Base-by-base conservation (phyloP, 2,329 filamentous ascomycete species). In the Aspergillus pseudotamarii region DNA sequence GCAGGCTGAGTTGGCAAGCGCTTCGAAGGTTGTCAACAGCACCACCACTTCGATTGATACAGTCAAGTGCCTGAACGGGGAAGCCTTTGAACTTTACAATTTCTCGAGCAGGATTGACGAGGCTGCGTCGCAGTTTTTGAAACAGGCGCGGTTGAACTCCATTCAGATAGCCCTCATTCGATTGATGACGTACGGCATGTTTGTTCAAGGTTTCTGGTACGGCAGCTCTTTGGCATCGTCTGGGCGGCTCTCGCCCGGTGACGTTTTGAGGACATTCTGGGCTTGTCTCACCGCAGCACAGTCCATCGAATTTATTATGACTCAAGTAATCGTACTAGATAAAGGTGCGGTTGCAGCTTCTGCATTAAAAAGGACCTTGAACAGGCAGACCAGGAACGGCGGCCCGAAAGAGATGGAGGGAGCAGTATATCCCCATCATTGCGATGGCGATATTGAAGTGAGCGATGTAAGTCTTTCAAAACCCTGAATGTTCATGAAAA, bases 161-260 rank as follows among this genome's bases (percentile, higher is more conserved):
- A 74, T 88, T 3, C 93, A 97, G 72, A 88, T 91, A 72, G 89
- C 89, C 0, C 86, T 91, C 55, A 84, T 92, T 58, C 89, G 90
- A 54, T 86, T 96, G 68, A 88, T 93, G 80, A 88, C 90, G 34
- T 85, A 93, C 4, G 84, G 83, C 1, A 88, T 97, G 74, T 97
- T 98, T 68, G 89, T 96, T 0, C 86, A 93, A 62, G 94, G 93
- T 0, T 97, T 98, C 72, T 97, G 92, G 87, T 96, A 94, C 69
- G 94, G 93, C 0, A 86, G 90, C 32, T 81, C 86, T 1, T 83
- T 97, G 1, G 88, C 95, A 11, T 81, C 83, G 11, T 78, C 84
- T 1, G 88, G 87, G 1, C 75, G 83, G 0, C 79, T 87, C 14
- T 83, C 81, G 12, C 80, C 92, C 0, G 91, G 89, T 0, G 82